phyloP scores from a whole-genome alignment of 148 eudicot genomes.

The Nyssa sinensis region DNA sequence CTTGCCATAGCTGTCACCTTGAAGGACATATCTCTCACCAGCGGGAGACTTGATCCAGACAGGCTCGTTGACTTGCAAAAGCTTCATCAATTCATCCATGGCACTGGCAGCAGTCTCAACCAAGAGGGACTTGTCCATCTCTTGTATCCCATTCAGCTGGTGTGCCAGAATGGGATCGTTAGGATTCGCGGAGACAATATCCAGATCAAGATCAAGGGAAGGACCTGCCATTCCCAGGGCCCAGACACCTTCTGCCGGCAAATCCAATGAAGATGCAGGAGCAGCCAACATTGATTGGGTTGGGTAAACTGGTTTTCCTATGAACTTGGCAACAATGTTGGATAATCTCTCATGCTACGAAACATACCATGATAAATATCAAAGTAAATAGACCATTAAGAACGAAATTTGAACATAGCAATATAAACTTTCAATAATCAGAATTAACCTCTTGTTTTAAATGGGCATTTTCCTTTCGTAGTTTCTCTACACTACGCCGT shows the following conservation, averaged over 20 bases:
- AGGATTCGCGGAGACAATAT: not conserved
- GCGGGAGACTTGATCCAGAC: slow-evolving; percentile 43
- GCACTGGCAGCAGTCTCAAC: slow-evolving; percentile 37
- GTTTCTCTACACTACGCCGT: not conserved
- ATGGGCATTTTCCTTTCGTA: slow-evolving; percentile 6
- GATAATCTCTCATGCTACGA: slow-evolving; percentile 16
- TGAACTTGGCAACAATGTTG: slow-evolving; percentile 4
- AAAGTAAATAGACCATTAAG: not conserved
- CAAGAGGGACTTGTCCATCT: slow-evolving; percentile 1
- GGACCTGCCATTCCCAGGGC: not conserved
- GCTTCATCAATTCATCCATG: slow-evolving; percentile 46
- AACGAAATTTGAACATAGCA: not conserved
- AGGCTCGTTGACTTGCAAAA: slow-evolving; percentile 39
- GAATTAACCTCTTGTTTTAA: slow-evolving; percentile 15
- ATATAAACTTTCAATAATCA: not conserved
- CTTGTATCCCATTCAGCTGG: not conserved
- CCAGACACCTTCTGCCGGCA: not conserved
- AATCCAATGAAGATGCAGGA: not conserved
- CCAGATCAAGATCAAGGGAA: not conserved
- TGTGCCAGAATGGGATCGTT: not conserved
- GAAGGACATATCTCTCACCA: slow-evolving; percentile 31
- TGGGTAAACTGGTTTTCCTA: not conserved
- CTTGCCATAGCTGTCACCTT: slow-evolving; percentile 34
- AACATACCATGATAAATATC: not conserved
- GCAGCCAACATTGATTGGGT: no score